Evolutionary conservation across 2,329 filamentous ascomycete genomes (phyloP), one percentile per base, ranked within the genome.

Genomic region (Aspergillus piperis): DNA sequence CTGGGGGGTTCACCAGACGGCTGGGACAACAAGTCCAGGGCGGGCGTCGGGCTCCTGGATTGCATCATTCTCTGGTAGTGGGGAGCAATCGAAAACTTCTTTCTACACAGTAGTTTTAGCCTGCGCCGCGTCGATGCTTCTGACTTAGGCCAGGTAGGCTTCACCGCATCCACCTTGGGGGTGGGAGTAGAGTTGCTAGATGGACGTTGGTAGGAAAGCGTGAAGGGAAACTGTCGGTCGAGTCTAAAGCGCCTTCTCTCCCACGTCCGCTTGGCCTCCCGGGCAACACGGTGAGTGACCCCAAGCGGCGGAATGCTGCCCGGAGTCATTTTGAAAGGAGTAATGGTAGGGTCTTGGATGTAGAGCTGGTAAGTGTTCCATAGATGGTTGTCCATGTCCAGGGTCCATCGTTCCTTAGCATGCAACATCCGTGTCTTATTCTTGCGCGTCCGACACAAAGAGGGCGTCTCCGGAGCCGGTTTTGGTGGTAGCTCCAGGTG

Each of bases 341-440:
- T 89, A 51, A 88, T 82, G 3, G 83, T 86, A 19, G 86, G 86
- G 71, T 88, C 86, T 62, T 86, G 84, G n/a, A 88, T 77, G 70
- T 88, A 88, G 56, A 82, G 79, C 75, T 87, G 84, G 73, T 88
- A 89, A 8, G 84, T 86, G 70, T 86, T 83, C 86, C 86, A 88
- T 32, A 89, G 74, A 68, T 89, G 86, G 58, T 84, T 81, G 69
- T 89, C 86, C 85, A 88, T 88, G 54, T 86, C 85, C 47, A 82
- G 76, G 5, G 83, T 87, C 82, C 86, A 89, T 42, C 71, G 69
- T 68, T 70, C 65, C 64, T 63, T 72, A 52, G 25, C 63, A 49
- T 23, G 62, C 61, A 36, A 11, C 32, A 36, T 36, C 13, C 70
- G 65, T n/a, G 73, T 62, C 56, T 70, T 64, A 10, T 62, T 66